Evolutionary conservation across 345 rosid species (phyloP).

Genomic region (Pistacia integerrima): DNA sequence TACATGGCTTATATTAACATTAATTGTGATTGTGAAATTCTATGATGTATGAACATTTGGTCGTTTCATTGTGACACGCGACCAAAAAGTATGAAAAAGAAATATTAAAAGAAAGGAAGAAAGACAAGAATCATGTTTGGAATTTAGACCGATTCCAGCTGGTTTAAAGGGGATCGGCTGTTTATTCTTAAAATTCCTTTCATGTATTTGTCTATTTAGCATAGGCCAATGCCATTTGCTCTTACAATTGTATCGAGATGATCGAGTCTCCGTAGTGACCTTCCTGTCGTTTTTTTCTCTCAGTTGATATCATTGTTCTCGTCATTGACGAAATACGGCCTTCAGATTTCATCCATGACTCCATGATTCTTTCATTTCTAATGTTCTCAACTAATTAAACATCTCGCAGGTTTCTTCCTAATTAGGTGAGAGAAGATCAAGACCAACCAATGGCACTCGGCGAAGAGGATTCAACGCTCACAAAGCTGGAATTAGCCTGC

Average conservation of each 20-base stretch:
- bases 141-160: not conserved
- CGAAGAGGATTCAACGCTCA: slow-evolving; percentile 32
- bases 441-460: slow-evolving; percentile 23
- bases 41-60: no score
- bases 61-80: no score
- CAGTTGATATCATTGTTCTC: not conserved
- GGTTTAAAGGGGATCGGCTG: not conserved
- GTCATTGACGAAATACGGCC: slow-evolving; percentile 3
- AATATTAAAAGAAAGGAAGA: no score
- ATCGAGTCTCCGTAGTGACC: slow-evolving; percentile 17
- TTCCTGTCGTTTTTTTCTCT: slow-evolving; percentile 15
- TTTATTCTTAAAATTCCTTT: slow-evolving; percentile 14
- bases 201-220: slow-evolving; percentile 30
- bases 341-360: not conserved
- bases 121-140: not conserved
- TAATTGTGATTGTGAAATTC: no score
- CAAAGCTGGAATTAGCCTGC: slow-evolving; percentile 44
- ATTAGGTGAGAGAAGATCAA: not conserved
- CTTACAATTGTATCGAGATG: slow-evolving; percentile 39
- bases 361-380: not conserved
- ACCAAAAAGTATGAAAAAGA: no score
- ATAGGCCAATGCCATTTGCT: slow-evolving; percentile 30
- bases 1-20: no score
- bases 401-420: no score
- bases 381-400: not conserved